These are phyloP conservation scores for Xylaria sp. DNA, from an alignment of 2,329 filamentous ascomycete species.

Conservation along the genomic window DNA sequence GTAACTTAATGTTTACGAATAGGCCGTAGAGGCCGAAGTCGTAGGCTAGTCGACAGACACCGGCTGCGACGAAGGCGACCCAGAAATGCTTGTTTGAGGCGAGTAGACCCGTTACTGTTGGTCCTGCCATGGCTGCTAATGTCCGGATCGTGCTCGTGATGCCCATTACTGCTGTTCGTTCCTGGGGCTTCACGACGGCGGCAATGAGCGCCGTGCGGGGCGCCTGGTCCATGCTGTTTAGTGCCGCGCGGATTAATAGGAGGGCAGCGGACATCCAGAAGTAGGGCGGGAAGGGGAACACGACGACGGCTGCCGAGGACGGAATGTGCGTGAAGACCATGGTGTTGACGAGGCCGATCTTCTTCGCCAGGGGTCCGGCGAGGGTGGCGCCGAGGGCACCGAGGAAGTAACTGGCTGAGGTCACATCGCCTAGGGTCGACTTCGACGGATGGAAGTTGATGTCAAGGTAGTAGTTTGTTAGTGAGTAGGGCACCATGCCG, in stretches of 20 bases:
- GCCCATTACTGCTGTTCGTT: conserved; percentile 66
- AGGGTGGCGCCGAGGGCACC: conserved; percentile 50
- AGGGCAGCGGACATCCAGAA: conserved; percentile 50
- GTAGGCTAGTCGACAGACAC: conserved; percentile 48
- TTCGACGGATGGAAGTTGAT: conserved; percentile 51
- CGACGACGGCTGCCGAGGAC: conserved; percentile 53
- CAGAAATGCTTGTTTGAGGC: conserved; percentile 51
- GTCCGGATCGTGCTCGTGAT: conserved; percentile 59
- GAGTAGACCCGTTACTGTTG: conserved; percentile 50
- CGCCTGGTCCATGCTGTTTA: conserved; percentile 67
- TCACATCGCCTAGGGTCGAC: conserved; percentile 54
- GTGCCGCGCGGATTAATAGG: conserved; percentile 53
- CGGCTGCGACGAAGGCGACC: conserved; percentile 57
- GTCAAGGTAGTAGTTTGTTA: conserved; percentile 56
- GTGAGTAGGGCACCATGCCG: conserved; percentile 55
- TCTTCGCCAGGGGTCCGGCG: conserved; percentile 51
- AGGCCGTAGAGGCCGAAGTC: conserved; percentile 54
- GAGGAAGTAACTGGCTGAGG: conserved; percentile 50
- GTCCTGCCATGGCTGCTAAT: conserved; percentile 50
- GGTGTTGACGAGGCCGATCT: conserved; percentile 58
- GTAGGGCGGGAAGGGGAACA: conserved; percentile 52
- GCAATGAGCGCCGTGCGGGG: conserved; percentile 62
- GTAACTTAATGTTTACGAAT: conserved; percentile 54
- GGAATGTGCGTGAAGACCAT: conserved; percentile 61
- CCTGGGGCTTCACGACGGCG: conserved; percentile 58